Percentiles rank a stretch among this genome's conserved stretches.
phyloP scores from a whole-genome alignment of 768 basidiomycete genomes.

The Hygrophoropsis aurantiaca region DNA sequence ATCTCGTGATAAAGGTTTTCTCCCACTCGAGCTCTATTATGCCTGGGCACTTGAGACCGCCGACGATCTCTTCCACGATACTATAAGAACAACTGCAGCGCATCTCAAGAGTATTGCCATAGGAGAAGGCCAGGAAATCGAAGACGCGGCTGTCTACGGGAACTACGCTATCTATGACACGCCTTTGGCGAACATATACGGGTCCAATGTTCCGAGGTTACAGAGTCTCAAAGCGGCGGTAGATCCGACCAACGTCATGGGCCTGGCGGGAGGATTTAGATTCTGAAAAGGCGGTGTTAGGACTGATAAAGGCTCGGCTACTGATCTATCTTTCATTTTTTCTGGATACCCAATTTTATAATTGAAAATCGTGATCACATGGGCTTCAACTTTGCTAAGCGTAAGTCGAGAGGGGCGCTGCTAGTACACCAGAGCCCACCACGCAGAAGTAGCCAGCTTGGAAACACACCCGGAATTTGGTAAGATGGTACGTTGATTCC shows the following conservation, averaged over 20 bases:
- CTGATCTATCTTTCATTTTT: too few relatives aligned
- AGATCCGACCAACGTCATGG: constrained; percentile 65
- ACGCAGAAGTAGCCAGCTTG: too few relatives aligned
- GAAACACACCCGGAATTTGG: too few relatives aligned
- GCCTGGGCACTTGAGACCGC: constrained; percentile 40
- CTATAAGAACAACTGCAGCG: constrained; percentile 37
- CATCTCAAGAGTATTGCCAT: constrained; percentile 40
- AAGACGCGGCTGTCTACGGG: constrained; percentile 45
- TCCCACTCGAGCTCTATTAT: constrained; percentile 48
- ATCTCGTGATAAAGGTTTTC: constrained; percentile 33
- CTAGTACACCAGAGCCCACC: too few relatives aligned
- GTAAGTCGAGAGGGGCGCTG: too few relatives aligned
- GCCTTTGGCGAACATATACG: constrained; percentile 50
- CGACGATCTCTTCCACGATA: constrained; percentile 42
- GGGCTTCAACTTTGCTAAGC: too few relatives aligned
- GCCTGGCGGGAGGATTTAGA: constrained; percentile 67
- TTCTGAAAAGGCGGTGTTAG: too few relatives aligned
- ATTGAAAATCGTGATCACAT: too few relatives aligned
- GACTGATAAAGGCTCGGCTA: too few relatives aligned
- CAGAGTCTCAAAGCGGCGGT: constrained; percentile 39
- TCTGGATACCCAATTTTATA: too few relatives aligned
- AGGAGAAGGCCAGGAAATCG: constrained; percentile 40
- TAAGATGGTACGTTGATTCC: too few relatives aligned
- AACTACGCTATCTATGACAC: constrained; percentile 63
- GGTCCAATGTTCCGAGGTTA: constrained; percentile 43